A percentile compares a stretch with the other conserved stretches of the same genome.
These are phyloP conservation scores for Scutellaria barbata DNA, from an alignment of 257 asterid species.

Conservation along the genomic window DNA sequence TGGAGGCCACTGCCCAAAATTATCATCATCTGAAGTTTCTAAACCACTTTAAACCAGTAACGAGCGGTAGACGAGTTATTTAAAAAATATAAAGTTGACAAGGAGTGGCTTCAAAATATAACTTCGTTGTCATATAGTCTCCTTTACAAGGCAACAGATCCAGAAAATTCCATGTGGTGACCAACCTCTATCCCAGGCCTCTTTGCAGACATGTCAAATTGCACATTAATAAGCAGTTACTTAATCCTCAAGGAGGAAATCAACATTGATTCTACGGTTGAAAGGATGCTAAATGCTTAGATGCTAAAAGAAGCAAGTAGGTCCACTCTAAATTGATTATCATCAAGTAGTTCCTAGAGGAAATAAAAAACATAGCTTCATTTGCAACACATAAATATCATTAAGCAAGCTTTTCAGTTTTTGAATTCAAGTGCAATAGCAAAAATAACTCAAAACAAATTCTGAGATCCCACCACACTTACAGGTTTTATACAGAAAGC, in stretches of 20 bases:
- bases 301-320: not conserved
- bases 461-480: slow-evolving; percentile 2
- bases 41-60: slow-evolving; percentile 21
- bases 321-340: slow-evolving; percentile 12
- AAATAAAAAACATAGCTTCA: slow-evolving; percentile 2
- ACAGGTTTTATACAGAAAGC: too few species aligned
- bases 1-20: slow-evolving; percentile 14
- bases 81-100: not conserved
- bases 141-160: slow-evolving; percentile 23
- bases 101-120: not conserved
- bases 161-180: slow-evolving; percentile 15
- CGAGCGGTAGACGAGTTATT: slow-evolving; percentile 1
- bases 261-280: not conserved
- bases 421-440: slow-evolving; percentile 12
- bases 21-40: slow-evolving; percentile 7
- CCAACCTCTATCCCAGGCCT: slow-evolving; percentile 18
- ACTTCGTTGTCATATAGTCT: slow-evolving; percentile 13
- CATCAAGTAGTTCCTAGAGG: slow-evolving; percentile 1
- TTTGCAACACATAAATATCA: not conserved
- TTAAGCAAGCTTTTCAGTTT: not conserved
- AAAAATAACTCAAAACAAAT: slow-evolving; percentile 1
- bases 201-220: too few species aligned
- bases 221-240: too few species aligned
- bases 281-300: slow-evolving; percentile 13
- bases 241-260: slow-evolving; percentile 1